Evolutionary conservation across 169 alveolate genomes (phyloP).

Genomic region (Eimeria tenella): DNA sequence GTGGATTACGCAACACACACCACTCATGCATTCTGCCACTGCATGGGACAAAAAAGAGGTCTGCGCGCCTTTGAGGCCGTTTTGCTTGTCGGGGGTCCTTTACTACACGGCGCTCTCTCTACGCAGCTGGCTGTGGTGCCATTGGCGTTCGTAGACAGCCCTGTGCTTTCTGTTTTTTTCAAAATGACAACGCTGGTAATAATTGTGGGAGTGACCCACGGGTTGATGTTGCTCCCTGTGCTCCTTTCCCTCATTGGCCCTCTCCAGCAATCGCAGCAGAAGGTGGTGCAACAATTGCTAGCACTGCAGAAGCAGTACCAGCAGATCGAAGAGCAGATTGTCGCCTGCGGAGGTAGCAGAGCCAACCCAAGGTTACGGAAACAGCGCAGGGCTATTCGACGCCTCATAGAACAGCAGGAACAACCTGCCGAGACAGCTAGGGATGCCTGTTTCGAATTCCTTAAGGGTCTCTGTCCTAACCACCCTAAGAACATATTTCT

Average conservation of each 20-base stretch:
- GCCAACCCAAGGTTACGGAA: constrained; percentile 34
- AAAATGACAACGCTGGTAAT: constrained; percentile 88
- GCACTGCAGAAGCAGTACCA: constrained; percentile 54
- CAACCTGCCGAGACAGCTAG: constrained; percentile 65
- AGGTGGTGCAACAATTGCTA: constrained; percentile 38
- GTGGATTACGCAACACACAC: constrained; percentile 90
- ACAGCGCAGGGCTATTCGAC: constrained; percentile 64
- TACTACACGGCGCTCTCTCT: constrained; percentile 89
- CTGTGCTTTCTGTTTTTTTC: constrained; percentile 87
- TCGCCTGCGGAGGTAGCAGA: constrained; percentile 69
- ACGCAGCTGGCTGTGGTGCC: constrained; percentile 88
- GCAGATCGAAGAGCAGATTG: constrained; percentile 43
- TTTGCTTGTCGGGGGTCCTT: constrained; percentile 89
- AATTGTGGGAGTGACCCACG: constrained; percentile 78
- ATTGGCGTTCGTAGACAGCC: constrained; percentile 85
- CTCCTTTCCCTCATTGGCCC: constrained; percentile 82
- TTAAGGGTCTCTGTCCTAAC: constrained; percentile 45
- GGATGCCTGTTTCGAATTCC: constrained; percentile 62
- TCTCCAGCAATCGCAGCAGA: constrained; percentile 62
- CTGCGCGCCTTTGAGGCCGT: constrained; percentile 89
- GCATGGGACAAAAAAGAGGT: constrained; percentile 86
- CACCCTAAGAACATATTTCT: constrained; percentile 56
- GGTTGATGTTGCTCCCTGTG: constrained; percentile 79
- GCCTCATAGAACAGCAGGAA: constrained; percentile 70
- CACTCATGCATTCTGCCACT: constrained; percentile 89